Evolutionary conservation across 441 rosid species (phyloP).

Genomic region (Populus hybrid): DNA sequence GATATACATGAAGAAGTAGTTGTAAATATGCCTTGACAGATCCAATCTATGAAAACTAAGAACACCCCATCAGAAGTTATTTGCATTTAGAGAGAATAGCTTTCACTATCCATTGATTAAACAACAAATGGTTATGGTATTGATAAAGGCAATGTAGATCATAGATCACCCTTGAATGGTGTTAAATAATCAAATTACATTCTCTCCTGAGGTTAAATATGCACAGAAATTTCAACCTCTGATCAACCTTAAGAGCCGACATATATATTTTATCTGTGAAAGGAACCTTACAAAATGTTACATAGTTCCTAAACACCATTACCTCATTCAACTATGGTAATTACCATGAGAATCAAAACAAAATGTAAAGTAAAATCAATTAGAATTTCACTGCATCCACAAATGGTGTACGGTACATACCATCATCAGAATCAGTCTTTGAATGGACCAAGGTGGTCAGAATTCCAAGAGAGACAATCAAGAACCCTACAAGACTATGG

Average conservation of each 20-base stretch:
- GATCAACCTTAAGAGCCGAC: not conserved
- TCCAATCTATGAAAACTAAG: not conserved
- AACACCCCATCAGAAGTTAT: not conserved
- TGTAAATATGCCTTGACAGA: not conserved
- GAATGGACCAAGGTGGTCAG: constrained; percentile 42
- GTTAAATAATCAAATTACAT: not conserved
- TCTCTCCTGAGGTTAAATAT: not conserved
- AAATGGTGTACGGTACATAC: constrained; percentile 25
- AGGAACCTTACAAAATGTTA: not conserved
- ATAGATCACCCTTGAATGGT: not conserved
- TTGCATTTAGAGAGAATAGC: not conserved
- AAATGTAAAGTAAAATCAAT: not conserved
- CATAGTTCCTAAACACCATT: not conserved
- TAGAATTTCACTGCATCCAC: not conserved
- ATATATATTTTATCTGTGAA: not conserved
- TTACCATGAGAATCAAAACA: not conserved
- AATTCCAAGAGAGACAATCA: constrained; percentile 40
- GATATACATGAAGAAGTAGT: not conserved
- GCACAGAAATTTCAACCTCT: not conserved
- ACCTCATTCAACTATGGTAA: not conserved
- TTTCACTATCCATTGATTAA: not conserved
- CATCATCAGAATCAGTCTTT: constrained; percentile 66
- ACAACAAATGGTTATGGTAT: not conserved
- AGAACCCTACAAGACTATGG: constrained; percentile 20
- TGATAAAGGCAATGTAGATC: not conserved